phyloP scores from a whole-genome alignment of 768 basidiomycete species.

The Lentinula boryana region DNA sequence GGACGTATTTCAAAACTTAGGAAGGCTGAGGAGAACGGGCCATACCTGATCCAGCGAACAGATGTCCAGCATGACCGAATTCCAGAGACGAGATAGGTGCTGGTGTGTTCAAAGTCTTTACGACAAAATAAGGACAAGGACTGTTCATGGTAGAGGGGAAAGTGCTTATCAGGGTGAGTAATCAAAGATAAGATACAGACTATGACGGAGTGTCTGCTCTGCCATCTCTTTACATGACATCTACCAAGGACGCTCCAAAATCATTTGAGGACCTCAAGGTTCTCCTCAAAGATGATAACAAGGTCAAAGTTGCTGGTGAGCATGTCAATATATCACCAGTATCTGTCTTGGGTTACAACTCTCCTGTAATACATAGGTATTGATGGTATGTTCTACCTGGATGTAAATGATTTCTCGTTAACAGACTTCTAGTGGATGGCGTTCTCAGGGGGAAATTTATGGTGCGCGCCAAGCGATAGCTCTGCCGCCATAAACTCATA shows the following conservation, averaged over 20 bases:
- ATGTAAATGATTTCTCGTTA: neutral
- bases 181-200: too few species aligned
- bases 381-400: constrained; percentile 47
- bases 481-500: neutral
- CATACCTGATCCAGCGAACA: constrained; percentile 61
- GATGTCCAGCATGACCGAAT: constrained; percentile 38
- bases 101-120: constrained; percentile 32
- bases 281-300: constrained; percentile 57
- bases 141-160: neutral
- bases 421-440: constrained; percentile 66
- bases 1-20: neutral
- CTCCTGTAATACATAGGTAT: constrained; percentile 33
- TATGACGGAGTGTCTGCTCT: neutral
- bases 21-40: neutral
- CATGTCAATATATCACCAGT: neutral
- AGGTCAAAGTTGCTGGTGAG: constrained; percentile 92
- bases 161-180: too few species aligned
- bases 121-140: neutral
- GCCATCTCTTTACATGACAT: neutral
- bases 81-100: constrained; percentile 49
- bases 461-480: constrained; percentile 31
- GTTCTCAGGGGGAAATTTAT: constrained; percentile 93
- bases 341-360: neutral
- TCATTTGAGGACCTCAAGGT: constrained; percentile 48
- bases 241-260: neutral